Evolutionary conservation across 148 eudicot genomes (phyloP).

Genomic region (Dianthus caryophyllus): DNA sequence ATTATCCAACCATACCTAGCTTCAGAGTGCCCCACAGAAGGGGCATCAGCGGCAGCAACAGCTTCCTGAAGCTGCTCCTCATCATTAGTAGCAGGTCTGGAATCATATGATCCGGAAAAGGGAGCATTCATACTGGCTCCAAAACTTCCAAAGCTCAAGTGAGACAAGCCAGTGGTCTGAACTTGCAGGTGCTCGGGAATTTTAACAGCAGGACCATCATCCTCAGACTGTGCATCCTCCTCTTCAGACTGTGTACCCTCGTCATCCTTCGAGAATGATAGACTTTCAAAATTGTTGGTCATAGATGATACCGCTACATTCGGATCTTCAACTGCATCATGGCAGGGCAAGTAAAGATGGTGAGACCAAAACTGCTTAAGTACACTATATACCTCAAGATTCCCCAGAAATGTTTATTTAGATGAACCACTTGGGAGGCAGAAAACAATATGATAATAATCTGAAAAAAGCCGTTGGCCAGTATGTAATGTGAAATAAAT

Average conservation of each 20-base stretch:
- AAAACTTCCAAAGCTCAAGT: constrained; percentile 95
- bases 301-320: constrained; percentile 51
- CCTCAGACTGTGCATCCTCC: constrained; percentile 42
- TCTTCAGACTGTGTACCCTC: constrained; percentile 43
- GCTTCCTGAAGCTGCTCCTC: constrained; percentile 36
- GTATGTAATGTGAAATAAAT: neutral
- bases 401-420: neutral
- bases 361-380: neutral
- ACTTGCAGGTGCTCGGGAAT: constrained; percentile 84
- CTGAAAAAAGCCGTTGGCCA: neutral
- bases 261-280: constrained; percentile 51
- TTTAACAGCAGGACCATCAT: constrained; percentile 67
- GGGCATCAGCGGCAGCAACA: constrained; percentile 43
- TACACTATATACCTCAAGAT: neutral
- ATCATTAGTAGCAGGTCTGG: constrained; percentile 37
- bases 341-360: neutral
- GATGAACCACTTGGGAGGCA: neutral
- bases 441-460: neutral
- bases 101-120: constrained; percentile 43
- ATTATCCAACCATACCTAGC: constrained; percentile 43
- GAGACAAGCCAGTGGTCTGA: constrained; percentile 66
- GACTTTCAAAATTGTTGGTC: constrained; percentile 57
- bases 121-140: constrained; percentile 52
- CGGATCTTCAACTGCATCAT: constrained; percentile 26
- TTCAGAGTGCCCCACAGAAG: constrained; percentile 47